Conservation (phyloP, 2,329 filamentous ascomycete genomes). For the Cercospora citrullina region DNA sequence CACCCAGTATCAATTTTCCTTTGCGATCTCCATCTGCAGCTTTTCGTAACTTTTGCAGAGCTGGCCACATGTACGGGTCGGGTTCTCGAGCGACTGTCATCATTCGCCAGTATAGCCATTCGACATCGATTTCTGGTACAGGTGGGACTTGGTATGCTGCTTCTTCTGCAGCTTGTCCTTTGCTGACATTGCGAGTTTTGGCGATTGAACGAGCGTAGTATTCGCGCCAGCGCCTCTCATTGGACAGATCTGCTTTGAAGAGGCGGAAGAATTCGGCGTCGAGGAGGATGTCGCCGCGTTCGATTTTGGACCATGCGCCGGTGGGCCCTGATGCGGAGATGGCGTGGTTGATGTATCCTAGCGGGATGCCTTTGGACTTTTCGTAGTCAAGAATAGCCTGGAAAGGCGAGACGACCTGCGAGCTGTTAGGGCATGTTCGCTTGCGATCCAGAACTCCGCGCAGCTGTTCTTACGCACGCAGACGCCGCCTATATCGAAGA, state of each 20-base stretch:
- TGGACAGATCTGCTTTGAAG: constrained; percentile 73
- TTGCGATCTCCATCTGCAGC: constrained; percentile 32
- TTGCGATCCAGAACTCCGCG: neutral
- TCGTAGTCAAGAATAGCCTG: constrained; percentile 94
- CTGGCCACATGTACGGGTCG: constrained; percentile 88
- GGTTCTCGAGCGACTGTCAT: constrained; percentile 70
- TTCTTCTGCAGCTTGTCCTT: constrained; percentile 45
- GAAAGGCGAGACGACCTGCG: constrained; percentile 83
- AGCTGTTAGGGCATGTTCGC: neutral
- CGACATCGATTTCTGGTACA: constrained; percentile 71
- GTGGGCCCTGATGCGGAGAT: constrained; percentile 75
- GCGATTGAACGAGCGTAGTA: constrained; percentile 48
- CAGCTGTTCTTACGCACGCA: constrained; percentile 66
- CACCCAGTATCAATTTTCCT: constrained; percentile 68
- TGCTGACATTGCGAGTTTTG: constrained; percentile 36
- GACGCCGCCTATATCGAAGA: constrained; percentile 96
- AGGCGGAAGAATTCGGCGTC: constrained; percentile 71
- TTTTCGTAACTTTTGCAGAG: constrained; percentile 65
- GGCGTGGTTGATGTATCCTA: constrained; percentile 88
- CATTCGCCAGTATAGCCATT: constrained; percentile 86
- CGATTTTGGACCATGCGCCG: constrained; percentile 85
- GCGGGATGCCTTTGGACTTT: constrained; percentile 69
- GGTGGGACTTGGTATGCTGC: constrained; percentile 51
- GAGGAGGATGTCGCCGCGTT: constrained; percentile 77
- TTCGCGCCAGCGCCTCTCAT: constrained; percentile 65